Base-by-base conservation (phyloP, 495 filamentous ascomycete genomes). In the Tuber brumale region DNA sequence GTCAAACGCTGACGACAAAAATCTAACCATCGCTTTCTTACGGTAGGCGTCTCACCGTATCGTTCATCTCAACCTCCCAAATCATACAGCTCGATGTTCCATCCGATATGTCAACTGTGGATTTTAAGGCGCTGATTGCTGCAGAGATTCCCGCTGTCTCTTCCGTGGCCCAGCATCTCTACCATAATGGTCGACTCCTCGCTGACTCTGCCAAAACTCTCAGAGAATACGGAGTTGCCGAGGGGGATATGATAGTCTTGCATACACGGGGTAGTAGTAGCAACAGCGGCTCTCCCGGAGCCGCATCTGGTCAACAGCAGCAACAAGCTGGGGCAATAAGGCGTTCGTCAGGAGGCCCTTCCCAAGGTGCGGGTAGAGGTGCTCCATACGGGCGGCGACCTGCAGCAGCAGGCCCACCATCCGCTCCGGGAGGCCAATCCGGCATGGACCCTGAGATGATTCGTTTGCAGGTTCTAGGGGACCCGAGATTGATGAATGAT, bases 181-280 rank as follows among this genome's bases (percentile, higher is more conserved):
- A 94, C 84, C 93, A 94, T 86, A 97, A 98, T 82, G 94, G 94
- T 75, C 89, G 90, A 69, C 89, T 95, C 37, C 90, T 99, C 71
- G 86, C 84, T 70, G 90, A 93, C 83, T 91, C 94, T 78, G 84
- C 87, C 41, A 92, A 92, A 83, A 97, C 93, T 9, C 87, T 99
- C 71, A 88, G 92, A 74, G 88, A 95, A 77, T 89, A 93, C n/a
- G 88, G 91, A 16, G 92, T 99, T 79, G 89, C 86, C 42, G 93
- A 97, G 84, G 94, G 94, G 72, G 96, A 97, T 77, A 94, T 99
- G 93, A 87, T 99, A 51, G 93, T 91, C 19, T 87, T 97, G 95
- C 83, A 90, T 95, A 76, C 87, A 88, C 79, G 87, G 87, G 44
- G 85, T 85, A 70, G 82, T 82, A 74, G 85, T 84, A 37, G 84